Evolutionary conservation across 371 early-diverging fungal species (phyloP).

Genomic region (Rhizomucor miehei): DNA sequence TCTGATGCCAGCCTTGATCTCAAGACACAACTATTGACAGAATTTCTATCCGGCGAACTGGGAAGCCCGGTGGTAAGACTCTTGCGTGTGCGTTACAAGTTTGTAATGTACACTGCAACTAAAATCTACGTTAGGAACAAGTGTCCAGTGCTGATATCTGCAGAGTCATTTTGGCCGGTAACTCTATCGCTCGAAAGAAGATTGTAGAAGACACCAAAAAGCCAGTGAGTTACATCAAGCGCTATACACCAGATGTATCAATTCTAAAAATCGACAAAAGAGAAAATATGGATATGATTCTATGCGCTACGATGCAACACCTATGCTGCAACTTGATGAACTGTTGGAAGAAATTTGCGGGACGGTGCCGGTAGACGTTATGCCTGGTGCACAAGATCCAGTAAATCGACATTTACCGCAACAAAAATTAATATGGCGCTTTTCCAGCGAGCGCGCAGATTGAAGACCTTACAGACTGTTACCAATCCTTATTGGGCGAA

Average conservation of each 20-base stretch:
- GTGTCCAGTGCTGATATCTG: constrained; percentile 45
- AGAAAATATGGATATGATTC: constrained; percentile 53
- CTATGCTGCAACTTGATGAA: constrained; percentile 50
- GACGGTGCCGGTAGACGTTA: constrained; percentile 69
- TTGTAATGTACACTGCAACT: background rate
- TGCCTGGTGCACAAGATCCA: constrained; percentile 87
- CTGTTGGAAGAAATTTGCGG: constrained; percentile 60
- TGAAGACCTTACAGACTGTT: constrained; percentile 60
- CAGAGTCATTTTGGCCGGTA: constrained; percentile 76
- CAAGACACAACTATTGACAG: constrained; percentile 68
- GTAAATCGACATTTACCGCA: constrained; percentile 81
- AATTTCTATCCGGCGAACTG: constrained; percentile 77
- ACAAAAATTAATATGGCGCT: constrained; percentile 75
- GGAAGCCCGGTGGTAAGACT: constrained; percentile 50
- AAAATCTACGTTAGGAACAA: constrained; percentile 46
- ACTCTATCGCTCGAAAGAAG: constrained; percentile 53
- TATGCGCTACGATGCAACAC: constrained; percentile 40
- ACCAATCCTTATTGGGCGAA: constrained; percentile 81
- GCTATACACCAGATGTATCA: background rate
- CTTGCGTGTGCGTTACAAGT: background rate
- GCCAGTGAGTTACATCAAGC: constrained; percentile 16
- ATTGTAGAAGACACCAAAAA: constrained; percentile 32
- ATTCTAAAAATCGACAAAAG: constrained; percentile 22
- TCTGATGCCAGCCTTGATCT: constrained; percentile 38
- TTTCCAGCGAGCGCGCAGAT: constrained; percentile 55